Evolutionary conservation across 305 asterid species (phyloP).

Genomic region (Fraxinus latifolia): DNA sequence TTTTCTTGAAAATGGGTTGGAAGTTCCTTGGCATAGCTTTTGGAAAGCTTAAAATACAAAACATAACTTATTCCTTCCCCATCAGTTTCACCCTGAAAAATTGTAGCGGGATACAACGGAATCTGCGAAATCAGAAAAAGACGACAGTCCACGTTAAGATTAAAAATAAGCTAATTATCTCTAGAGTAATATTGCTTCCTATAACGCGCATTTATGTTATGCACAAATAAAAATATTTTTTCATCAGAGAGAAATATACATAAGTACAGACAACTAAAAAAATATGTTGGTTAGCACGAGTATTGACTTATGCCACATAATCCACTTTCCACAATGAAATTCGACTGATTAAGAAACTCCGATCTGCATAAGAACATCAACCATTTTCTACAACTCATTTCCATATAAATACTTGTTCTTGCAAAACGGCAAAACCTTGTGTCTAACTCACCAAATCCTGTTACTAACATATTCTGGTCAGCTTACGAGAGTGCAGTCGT

Average conservation of each 20-base stretch:
- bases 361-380: background rate
- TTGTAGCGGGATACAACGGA: constrained; percentile 48
- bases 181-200: background rate
- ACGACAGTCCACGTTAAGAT: background rate
- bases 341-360: background rate
- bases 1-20: constrained; percentile 48
- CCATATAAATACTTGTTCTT: background rate
- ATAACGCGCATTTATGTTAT: background rate
- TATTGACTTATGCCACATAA: background rate
- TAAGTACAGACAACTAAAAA: background rate
- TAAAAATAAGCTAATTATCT: background rate
- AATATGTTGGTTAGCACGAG: background rate
- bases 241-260: background rate
- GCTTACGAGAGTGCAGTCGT: background rate
- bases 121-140: constrained; percentile 29
- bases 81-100: constrained; percentile 55
- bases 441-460: background rate
- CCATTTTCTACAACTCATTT: background rate
- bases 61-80: constrained; percentile 60
- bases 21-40: constrained; percentile 38
- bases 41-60: constrained; percentile 43
- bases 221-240: background rate
- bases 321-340: background rate
- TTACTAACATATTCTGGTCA: background rate
- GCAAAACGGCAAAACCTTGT: background rate